Conservation (phyloP, 768 basidiomycete species). For the Boletus edulis region DNA sequence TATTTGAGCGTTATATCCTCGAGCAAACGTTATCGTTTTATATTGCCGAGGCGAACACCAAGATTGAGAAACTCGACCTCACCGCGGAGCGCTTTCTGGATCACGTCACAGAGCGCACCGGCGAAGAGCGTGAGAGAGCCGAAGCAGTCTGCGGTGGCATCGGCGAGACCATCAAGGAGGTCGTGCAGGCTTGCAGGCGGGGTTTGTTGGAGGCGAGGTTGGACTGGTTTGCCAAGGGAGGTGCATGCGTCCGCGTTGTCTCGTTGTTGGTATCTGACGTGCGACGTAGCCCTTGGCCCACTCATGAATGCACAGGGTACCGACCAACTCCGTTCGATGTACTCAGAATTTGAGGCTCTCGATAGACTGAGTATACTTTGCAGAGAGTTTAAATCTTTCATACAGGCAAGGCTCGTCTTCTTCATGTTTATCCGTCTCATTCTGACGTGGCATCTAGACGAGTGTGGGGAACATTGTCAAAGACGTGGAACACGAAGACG, state of each 20-base stretch:
- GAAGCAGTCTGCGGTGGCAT: conserved; percentile 45
- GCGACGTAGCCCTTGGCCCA: conserved; percentile 45
- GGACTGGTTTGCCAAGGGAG: conserved; percentile 43
- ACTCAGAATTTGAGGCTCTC: conserved; percentile 60
- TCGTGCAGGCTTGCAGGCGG: conserved; percentile 53
- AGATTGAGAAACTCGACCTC: conserved; percentile 29
- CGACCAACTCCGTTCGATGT: conserved; percentile 49
- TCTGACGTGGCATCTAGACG: conserved; percentile 35
- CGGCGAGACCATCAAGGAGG: conserved; percentile 45
- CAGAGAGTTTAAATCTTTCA: conserved; percentile 56
- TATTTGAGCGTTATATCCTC: conserved; percentile 58
- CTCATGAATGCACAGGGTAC: conserved; percentile 50
- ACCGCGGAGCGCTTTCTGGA: conserved; percentile 54
- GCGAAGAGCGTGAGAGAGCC: conserved; percentile 58
- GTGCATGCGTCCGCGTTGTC: conserved; percentile 32
- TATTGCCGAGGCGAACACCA: conserved; percentile 43
- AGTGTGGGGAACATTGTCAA: conserved; percentile 65
- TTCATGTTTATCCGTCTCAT: background rate
- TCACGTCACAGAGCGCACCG: conserved; percentile 42
- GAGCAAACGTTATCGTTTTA: conserved; percentile 54
- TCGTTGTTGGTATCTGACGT: conserved; percentile 25
- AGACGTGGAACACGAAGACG: conserved; percentile 60
- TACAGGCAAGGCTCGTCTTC: conserved; percentile 43
- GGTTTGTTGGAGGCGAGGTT: conserved; percentile 46
- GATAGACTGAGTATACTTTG: conserved; percentile 51